Evolutionary conservation across 2,329 filamentous ascomycete genomes (phyloP), one percentile per base, ranked within the genome.

Genomic region (Zasmidium cellare): DNA sequence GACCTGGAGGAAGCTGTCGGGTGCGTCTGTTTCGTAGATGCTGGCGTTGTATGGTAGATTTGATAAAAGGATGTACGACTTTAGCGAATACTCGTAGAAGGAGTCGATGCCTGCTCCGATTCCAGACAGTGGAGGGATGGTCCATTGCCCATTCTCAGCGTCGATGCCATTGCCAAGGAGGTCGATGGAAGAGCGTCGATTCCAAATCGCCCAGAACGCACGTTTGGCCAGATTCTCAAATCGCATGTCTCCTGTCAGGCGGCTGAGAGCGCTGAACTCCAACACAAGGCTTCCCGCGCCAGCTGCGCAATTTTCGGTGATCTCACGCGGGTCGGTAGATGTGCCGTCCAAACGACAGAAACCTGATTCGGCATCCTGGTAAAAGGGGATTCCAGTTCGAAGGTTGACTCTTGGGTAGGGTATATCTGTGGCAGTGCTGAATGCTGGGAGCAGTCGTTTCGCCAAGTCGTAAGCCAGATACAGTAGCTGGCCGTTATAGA

Each of bases 181-280:
- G 3, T 91, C 91, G 67, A 96, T 91, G 44, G 87, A 84, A 72
- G 91, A 97, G 63, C 92, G 85, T 56, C 90, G 83, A 46, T 87
- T 81, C 94, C 94, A 99, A n/a, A 99, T 91, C 22, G 92, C 89
- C 92, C 93, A 97, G 69, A 99, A 99, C 0, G 94, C 93, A 56
- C 90, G 82, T 74, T 97, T 97, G 0, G 91, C 93, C 16, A 90
- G 82, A 69, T 89, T 86, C 74, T 99, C 94, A 68, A 96, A 99
- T n/a, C 90, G 85, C 9, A 82, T 78, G 71, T 97, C 91, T 11
- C 90, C 91, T 0, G 91, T 96, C 48, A 99, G 80, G 22, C 94
- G 85, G 69, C 92, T 97, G 48, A 99, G 80, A 0, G 92, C 91
- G 0, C 92, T 90, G 65, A 97, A 96, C 71, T 99, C 94, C 1